phyloP scores from a whole-genome alignment of 495 filamentous ascomycete species.

The Trichoderma orchidacearum region DNA sequence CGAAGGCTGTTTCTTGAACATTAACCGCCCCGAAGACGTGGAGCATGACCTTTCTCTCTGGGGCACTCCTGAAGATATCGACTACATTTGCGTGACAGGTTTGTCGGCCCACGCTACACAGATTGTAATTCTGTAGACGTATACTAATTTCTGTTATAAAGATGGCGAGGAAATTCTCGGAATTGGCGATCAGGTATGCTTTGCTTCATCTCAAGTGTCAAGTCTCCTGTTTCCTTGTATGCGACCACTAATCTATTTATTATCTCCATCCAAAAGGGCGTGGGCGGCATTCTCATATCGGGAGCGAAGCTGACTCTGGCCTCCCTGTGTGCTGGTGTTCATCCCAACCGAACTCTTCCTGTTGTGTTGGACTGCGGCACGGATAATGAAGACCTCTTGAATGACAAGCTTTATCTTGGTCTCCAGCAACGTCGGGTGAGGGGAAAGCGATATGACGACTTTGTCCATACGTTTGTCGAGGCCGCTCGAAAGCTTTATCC shows the following conservation, averaged over 20 bases:
- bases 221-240: too few species aligned
- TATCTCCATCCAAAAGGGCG: constrained; percentile 29
- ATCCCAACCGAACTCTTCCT: constrained; percentile 65
- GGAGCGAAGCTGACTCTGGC: constrained; percentile 73
- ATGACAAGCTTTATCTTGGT: constrained; percentile 75
- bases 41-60: constrained; percentile 52
- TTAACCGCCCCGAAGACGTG: constrained; percentile 42
- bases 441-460: constrained; percentile 65
- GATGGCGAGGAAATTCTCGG: constrained; percentile 59
- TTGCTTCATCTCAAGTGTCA: not conserved
- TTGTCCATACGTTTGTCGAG: constrained; percentile 63
- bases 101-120: too few species aligned
- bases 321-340: constrained; percentile 74
- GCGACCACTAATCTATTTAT: not conserved
- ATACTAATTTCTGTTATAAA: not conserved
- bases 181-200: constrained; percentile 58
- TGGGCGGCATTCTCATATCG: constrained; percentile 74
- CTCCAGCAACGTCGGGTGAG: constrained; percentile 48
- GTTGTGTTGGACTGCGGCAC: constrained; percentile 85
- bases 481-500: constrained; percentile 57
- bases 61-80: constrained; percentile 58
- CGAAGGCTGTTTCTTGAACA: constrained; percentile 51
- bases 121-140: not conserved
- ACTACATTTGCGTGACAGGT: constrained; percentile 84
- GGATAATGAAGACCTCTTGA: constrained; percentile 60